Evolutionary conservation across 140 eudicot genomes (phyloP).

Genomic region (Stevia rebaudiana): DNA sequence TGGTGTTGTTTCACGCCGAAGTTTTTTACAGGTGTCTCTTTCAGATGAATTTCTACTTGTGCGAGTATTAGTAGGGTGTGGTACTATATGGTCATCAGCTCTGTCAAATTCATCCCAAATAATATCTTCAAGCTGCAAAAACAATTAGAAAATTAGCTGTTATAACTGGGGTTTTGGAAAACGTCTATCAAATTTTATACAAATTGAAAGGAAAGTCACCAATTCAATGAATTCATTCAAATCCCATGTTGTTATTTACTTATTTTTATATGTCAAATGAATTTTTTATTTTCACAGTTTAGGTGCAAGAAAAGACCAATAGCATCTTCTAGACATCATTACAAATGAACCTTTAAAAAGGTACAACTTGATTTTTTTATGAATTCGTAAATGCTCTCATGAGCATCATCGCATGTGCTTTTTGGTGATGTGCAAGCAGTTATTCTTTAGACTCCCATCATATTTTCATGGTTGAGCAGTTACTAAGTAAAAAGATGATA

Average conservation of each 20-base stretch:
- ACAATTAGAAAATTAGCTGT: constrained; percentile 34
- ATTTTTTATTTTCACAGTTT: background rate
- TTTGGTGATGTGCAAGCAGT: background rate
- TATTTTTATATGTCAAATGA: background rate
- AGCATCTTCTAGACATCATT: constrained; percentile 1
- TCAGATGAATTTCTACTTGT: constrained; percentile 36
- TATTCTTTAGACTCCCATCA: constrained; percentile 8
- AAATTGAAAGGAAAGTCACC: constrained; percentile 3
- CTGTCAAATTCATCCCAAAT: constrained; percentile 65
- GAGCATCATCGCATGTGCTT: too few species aligned
- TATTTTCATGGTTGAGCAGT: background rate
- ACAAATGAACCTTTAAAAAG: background rate
- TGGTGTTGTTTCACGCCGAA: constrained; percentile 39
- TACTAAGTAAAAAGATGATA: background rate
- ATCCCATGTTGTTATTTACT: background rate
- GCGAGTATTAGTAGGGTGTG: constrained; percentile 37
- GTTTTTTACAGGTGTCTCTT: constrained; percentile 47
- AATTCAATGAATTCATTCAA: background rate
- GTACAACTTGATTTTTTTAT: background rate
- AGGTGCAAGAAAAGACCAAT: background rate
- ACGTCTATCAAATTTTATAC: constrained; percentile 6
- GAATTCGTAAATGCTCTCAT: background rate
- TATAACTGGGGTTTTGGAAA: constrained; percentile 25
- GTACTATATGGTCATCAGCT: constrained; percentile 83
- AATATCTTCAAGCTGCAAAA: constrained; percentile 74